Evolutionary conservation across 164 flowering plant species (phyloP).

Genomic region (Cinnamomum chago): DNA sequence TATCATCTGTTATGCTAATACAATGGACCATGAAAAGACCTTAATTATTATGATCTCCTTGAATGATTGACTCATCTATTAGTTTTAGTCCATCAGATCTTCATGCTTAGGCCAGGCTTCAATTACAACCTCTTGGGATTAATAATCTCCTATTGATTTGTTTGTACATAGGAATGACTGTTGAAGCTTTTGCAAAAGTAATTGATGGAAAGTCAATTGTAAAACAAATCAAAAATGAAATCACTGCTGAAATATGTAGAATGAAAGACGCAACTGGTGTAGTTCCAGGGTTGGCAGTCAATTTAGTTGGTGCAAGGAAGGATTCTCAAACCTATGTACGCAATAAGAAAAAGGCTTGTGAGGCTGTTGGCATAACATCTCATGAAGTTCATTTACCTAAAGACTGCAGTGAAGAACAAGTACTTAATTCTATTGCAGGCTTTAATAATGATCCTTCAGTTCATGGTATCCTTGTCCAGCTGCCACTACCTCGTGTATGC

Average conservation of each 20-base stretch:
- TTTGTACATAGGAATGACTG: slow-evolving; percentile 31
- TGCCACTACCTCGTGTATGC: slow-evolving; percentile 81
- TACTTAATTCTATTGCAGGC: slow-evolving; percentile 46
- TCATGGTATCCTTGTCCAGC: slow-evolving; percentile 94
- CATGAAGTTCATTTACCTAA: slow-evolving; percentile 68
- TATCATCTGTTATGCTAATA: too few species aligned
- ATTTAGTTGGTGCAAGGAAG: slow-evolving; percentile 83
- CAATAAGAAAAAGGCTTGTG: slow-evolving; percentile 86
- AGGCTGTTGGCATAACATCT: slow-evolving; percentile 74
- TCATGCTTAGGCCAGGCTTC: neutral
- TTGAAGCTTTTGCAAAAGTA: slow-evolving; percentile 47
- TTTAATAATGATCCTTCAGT: slow-evolving; percentile 76
- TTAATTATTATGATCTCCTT: neutral
- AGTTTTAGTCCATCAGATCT: neutral
- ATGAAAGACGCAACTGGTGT: slow-evolving; percentile 76
- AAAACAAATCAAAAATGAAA: slow-evolving; percentile 69
- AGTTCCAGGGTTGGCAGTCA: slow-evolving; percentile 93
- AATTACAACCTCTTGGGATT: neutral
- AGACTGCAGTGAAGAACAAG: slow-evolving; percentile 62
- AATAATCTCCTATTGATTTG: neutral
- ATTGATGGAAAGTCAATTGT: slow-evolving; percentile 85
- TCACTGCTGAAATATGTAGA: slow-evolving; percentile 55
- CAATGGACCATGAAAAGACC: neutral
- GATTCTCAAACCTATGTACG: slow-evolving; percentile 93
- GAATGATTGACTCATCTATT: too few species aligned